Conservation (phyloP, 768 basidiomycete genomes). For the Paxillus involutus region DNA sequence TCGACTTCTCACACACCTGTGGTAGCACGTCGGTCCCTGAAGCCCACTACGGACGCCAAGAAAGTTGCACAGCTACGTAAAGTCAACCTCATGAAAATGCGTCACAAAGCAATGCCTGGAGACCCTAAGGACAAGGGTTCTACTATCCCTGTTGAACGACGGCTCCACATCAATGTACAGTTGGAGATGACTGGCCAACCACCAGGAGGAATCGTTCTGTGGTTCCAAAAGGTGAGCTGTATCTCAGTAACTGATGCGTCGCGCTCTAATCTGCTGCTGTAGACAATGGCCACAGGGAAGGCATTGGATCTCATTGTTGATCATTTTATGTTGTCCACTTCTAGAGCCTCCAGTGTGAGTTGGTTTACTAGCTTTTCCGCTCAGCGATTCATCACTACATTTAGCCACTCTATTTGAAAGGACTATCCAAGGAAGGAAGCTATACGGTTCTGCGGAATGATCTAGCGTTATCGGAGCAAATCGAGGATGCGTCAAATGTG, state of each 20-base stretch:
- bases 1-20: constrained; percentile 24
- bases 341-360: constrained; percentile 13
- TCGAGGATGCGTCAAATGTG: constrained; percentile 50
- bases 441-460: constrained; percentile 46
- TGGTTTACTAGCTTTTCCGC: not conserved
- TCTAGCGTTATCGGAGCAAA: constrained; percentile 44
- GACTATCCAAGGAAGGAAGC: constrained; percentile 23
- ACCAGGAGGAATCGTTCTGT: constrained; percentile 49
- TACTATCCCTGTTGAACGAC: constrained; percentile 50
- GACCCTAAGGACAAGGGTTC: constrained; percentile 56
- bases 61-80: constrained; percentile 55
- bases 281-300: constrained; percentile 59
- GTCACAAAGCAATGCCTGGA: constrained; percentile 63
- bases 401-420: constrained; percentile 46
- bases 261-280: constrained; percentile 5
- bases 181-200: constrained; percentile 25
- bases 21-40: constrained; percentile 26
- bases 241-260: not conserved
- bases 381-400: constrained; percentile 25
- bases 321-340: constrained; percentile 14
- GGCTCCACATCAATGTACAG: constrained; percentile 55
- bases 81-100: constrained; percentile 72
- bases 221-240: constrained; percentile 65
- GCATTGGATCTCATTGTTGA: constrained; percentile 56
- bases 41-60: constrained; percentile 47